A percentile compares a stretch with the other conserved stretches of the same genome.
Evolutionary conservation across 257 asterid species (phyloP).

Genomic region (Nicotiana tomentosiformis): DNA sequence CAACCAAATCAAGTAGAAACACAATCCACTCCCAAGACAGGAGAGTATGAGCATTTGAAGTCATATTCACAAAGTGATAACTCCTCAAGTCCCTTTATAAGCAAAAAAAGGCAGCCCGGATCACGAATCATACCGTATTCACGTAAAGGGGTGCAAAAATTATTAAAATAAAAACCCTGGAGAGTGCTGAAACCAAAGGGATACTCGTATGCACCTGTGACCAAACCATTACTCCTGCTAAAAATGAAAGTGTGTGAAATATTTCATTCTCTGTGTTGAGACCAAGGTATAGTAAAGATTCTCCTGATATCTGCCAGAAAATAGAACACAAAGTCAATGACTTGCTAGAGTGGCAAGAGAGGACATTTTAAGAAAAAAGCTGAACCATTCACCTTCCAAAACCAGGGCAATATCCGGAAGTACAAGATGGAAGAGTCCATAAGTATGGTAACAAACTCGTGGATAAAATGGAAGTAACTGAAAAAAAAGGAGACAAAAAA

Average conservation of each 20-base stretch:
- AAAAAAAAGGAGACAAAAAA: neutral
- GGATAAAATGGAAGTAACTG: slow-evolving; percentile 88
- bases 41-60: neutral
- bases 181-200: neutral
- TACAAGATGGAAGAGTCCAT: slow-evolving; percentile 81
- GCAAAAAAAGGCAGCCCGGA: too few species aligned
- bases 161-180: too few species aligned
- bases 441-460: slow-evolving; percentile 68
- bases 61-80: neutral
- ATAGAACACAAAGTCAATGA: neutral
- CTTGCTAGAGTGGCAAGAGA: slow-evolving; percentile 1
- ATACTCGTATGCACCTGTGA: slow-evolving; percentile 57
- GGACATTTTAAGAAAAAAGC: slow-evolving; percentile 6
- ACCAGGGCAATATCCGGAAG: slow-evolving; percentile 86
- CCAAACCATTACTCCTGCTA: slow-evolving; percentile 93
- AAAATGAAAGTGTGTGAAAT: slow-evolving; percentile 75
- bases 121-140: too few species aligned
- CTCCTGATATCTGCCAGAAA: slow-evolving; percentile 64
- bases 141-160: too few species aligned
- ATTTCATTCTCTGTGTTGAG: slow-evolving; percentile 78
- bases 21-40: neutral
- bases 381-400: slow-evolving; percentile 74
- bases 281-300: slow-evolving; percentile 53
- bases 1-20: neutral
- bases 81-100: neutral